Evolutionary conservation across 2,329 filamentous ascomycete genomes (phyloP).

Genomic region (Scorias spongiosa): DNA sequence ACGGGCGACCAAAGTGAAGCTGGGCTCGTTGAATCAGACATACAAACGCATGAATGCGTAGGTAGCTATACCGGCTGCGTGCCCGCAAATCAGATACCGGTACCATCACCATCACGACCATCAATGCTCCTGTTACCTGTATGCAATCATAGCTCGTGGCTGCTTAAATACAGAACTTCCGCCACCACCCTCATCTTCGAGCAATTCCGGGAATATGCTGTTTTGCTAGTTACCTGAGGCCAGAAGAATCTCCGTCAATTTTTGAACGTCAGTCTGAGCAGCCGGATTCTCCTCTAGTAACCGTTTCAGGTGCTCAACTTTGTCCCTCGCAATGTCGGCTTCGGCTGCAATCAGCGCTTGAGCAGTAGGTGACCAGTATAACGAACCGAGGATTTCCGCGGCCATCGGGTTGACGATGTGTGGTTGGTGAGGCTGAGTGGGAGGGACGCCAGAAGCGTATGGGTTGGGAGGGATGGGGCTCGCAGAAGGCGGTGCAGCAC

Average conservation of each 20-base stretch:
- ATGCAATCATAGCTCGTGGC: no score
- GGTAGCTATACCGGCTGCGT: no score
- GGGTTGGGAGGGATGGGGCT: conserved; percentile 23
- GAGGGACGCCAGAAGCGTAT: conserved; percentile 23
- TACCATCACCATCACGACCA: no score
- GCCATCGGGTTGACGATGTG: conserved; percentile 21
- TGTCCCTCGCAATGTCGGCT: conserved; percentile 28
- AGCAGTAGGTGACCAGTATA: conserved; percentile 28
- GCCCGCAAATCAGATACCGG: no score
- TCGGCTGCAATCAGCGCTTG: conserved; percentile 23
- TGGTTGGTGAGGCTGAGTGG: conserved; percentile 9
- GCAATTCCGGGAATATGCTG: no score
- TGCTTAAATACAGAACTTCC: no score
- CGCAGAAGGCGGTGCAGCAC: conserved; percentile 4
- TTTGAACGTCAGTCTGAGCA: conserved; percentile 43
- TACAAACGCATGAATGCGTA: no score
- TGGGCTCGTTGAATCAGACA: no score
- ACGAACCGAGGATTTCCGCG: conserved; percentile 27
- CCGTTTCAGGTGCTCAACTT: conserved; percentile 58
- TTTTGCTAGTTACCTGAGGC: neutral
- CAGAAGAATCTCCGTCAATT: conserved; percentile 7
- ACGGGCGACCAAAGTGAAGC: no score
- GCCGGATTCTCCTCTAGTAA: conserved; percentile 52
- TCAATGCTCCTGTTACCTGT: no score
- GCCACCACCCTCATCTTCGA: no score